Evolutionary conservation across 768 basidiomycete species (phyloP).

Genomic region (Leccinum obscurum): DNA sequence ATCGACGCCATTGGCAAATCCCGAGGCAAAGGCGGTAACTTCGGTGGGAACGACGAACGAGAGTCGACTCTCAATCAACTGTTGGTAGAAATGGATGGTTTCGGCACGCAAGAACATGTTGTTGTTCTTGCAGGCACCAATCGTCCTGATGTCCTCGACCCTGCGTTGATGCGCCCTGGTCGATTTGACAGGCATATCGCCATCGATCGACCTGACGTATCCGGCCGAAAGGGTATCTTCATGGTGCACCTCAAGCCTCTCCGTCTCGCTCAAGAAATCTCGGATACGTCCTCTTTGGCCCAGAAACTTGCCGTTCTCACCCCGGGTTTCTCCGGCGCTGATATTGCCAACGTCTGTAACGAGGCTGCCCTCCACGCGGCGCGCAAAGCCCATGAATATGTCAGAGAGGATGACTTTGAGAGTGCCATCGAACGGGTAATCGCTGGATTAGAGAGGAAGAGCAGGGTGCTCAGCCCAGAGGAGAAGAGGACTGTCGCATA

Average conservation of each 20-base stretch:
- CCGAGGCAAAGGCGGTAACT: conserved; percentile 71
- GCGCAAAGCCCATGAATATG: conserved; percentile 73
- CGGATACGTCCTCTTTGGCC: conserved; percentile 58
- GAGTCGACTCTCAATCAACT: conserved; percentile 98
- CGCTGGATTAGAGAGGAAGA: conserved; percentile 95
- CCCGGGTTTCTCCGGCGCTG: conserved; percentile 97
- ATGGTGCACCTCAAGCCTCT: conserved; percentile 88
- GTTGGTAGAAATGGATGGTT: conserved; percentile 99
- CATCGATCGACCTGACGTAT: conserved; percentile 93
- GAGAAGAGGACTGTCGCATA: conserved; percentile 99
- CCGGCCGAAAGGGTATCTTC: conserved; percentile 92
- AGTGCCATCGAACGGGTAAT: conserved; percentile 98
- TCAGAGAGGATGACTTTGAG: conserved; percentile 88
- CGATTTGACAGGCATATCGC: conserved; percentile 97
- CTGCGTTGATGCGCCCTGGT: conserved; percentile 94
- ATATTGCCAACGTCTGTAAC: conserved; percentile 99
- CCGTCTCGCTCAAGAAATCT: conserved; percentile 57
- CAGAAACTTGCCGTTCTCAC: conserved; percentile 96
- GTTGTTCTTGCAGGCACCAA: conserved; percentile 98
- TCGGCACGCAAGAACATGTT: conserved; percentile 95
- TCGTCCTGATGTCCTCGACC: conserved; percentile 93
- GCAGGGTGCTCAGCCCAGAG: conserved; percentile 85
- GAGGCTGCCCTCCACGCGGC: conserved; percentile 97
- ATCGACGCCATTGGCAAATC: conserved; percentile 99
- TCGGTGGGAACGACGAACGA: conserved; percentile 96